Evolutionary conservation across 2,329 filamentous ascomycete genomes (phyloP).

Genomic region (Cephalotrichum gorgonifer): DNA sequence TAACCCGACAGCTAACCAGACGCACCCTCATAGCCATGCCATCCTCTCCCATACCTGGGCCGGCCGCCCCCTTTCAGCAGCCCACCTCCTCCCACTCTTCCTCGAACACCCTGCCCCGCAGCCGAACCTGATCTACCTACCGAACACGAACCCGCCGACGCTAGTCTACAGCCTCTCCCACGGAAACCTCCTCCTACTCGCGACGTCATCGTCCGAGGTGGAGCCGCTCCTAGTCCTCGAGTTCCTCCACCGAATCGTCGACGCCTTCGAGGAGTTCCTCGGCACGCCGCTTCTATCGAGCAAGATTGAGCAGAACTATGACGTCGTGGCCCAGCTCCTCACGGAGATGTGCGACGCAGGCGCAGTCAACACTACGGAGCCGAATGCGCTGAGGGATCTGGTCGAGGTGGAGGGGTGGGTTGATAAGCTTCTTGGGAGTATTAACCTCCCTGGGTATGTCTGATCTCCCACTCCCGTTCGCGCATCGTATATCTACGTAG

Average conservation of each 20-base stretch:
- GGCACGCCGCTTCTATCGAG: conserved; percentile 74
- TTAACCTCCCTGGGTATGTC: conserved; percentile 65
- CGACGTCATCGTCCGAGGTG: conserved; percentile 74
- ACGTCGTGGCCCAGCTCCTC: conserved; percentile 85
- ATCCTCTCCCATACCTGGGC: conserved; percentile 86
- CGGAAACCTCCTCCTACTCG: conserved; percentile 75
- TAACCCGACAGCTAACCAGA: conserved; percentile 13
- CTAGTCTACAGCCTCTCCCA: conserved; percentile 83
- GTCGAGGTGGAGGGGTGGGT: conserved; percentile 88
- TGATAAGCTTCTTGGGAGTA: conserved; percentile 78
- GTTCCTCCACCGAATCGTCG: conserved; percentile 86
- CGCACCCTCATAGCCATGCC: conserved; percentile 57
- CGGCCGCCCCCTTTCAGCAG: conserved; percentile 66
- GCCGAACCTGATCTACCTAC: conserved; percentile 76
- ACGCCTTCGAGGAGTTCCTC: conserved; percentile 89
- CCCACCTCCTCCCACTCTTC: conserved; percentile 74
- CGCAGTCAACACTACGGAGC: conserved; percentile 79
- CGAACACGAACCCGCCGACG: conserved; percentile 73
- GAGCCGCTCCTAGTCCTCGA: conserved; percentile 86
- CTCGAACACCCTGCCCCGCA: conserved; percentile 71
- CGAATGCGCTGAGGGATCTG: conserved; percentile 81
- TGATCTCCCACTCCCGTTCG: not conserved
- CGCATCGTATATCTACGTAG: not conserved
- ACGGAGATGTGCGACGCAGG: conserved; percentile 96
- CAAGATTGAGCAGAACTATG: conserved; percentile 84